Base-by-base conservation (phyloP, 2,329 filamentous ascomycete species). In the Emergomyces pasteurianus region DNA sequence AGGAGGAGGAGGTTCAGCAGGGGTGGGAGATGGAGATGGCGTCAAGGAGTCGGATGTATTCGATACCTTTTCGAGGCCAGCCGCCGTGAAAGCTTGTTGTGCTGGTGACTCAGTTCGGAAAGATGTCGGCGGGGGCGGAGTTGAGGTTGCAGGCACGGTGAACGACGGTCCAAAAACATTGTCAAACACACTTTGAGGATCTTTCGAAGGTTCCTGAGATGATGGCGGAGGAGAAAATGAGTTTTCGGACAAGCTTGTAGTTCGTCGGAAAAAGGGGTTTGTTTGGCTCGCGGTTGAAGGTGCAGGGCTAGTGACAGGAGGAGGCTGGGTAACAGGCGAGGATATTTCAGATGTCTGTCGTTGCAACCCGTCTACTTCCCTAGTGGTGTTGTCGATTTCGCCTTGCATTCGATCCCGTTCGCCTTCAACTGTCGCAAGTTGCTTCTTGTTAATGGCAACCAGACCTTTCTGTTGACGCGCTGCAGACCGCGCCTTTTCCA, bases 371-470 rank as follows among this genome's bases (percentile, higher is more conserved):
- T 84, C 67, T 78, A 84, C 68, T 77, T 83, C 79, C 81, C 87
- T 72, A 76, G 81, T 65, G 87, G 81, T 58, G 84, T 85, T 62
- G 52, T 86, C 86, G 52, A 87, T 86, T 73, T 97, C 92, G 1
- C 80, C 78, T 77, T 91, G 92, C 46, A 96, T 79, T 78, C 90
- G 92, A 63, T 97, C 92, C 38, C 89, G 84, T 73, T 97, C 92
- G 55, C 83, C 84, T 74, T 99, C 94, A 61, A 88, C 90, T 0
- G 92, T 96, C 42, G 87, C 84, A 63, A 97, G 79, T 76, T 99
- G 94, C 78, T 99, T 99, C 81, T 95, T 97, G 78, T 96, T 96
- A 77, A 99, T 99, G 50, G 94, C 92, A 36, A 95, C 92, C 65
- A 97, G 81, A 21, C 94, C 94, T 77, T 95, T 97, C 71, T 97